phyloP scores from a whole-genome alignment of 257 asterid species.

The Lavandula angustifolia region DNA sequence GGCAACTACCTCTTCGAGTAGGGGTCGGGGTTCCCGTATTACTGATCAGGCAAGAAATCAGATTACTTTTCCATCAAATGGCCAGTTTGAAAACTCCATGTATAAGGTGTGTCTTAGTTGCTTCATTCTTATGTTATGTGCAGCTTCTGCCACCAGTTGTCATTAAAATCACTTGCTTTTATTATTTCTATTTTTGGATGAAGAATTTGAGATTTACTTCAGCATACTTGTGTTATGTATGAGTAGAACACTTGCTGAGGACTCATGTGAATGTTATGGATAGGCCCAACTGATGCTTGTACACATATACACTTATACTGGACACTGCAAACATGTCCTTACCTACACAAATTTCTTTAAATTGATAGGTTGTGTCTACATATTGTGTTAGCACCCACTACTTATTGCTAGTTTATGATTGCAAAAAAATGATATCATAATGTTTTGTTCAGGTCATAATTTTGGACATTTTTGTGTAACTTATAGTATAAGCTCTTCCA shows the following conservation, averaged over 20 bases:
- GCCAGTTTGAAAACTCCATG: slow-evolving; percentile 57
- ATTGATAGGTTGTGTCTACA: slow-evolving; percentile 12
- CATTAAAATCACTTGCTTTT: slow-evolving; percentile 17
- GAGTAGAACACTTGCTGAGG: not conserved
- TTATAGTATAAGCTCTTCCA: no score
- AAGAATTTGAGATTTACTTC: not conserved
- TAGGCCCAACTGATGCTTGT: slow-evolving; percentile 4
- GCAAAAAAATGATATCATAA: not conserved
- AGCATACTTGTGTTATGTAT: not conserved
- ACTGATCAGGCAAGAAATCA: slow-evolving; percentile 60
- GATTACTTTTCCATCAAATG: slow-evolving; percentile 54
- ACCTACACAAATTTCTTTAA: not conserved
- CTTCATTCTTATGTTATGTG: slow-evolving; percentile 19
- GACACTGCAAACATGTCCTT: not conserved
- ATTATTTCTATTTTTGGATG: slow-evolving; percentile 9
- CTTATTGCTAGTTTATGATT: slow-evolving; percentile 1
- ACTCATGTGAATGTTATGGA: slow-evolving; percentile 15
- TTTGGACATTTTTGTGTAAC: not conserved
- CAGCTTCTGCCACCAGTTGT: slow-evolving; percentile 25
- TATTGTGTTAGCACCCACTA: not conserved
- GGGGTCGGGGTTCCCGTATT: slow-evolving; percentile 80
- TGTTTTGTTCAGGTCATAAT: slow-evolving; percentile 8
- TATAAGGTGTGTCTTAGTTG: slow-evolving; percentile 51
- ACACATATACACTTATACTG: not conserved
- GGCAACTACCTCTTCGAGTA: slow-evolving; percentile 64